A percentile compares a stretch with the other conserved stretches of the same genome.
phyloP scores from a whole-genome alignment of 208 protist genomes.

The Angomonas desouzai region DNA sequence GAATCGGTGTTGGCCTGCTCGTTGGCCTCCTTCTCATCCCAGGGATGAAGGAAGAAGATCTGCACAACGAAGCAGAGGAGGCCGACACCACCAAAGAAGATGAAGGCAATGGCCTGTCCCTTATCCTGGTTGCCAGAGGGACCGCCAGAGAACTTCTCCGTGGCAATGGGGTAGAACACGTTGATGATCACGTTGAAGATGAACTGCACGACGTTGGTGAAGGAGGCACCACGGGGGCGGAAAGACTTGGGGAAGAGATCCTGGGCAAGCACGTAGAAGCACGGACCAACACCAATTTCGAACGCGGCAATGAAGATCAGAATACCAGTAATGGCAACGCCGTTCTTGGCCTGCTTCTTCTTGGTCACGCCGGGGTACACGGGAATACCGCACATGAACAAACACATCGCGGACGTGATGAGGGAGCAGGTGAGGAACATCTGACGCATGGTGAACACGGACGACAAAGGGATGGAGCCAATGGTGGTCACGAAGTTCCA shows the following conservation, averaged over 20 bases:
- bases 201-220: constrained; percentile 69
- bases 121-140: constrained; percentile 80
- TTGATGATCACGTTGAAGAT: constrained; percentile 89
- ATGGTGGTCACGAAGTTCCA: constrained; percentile 88
- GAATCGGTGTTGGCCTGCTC: not conserved
- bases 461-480: constrained; percentile 59
- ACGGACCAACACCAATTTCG: constrained; percentile 71
- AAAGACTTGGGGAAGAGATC: constrained; percentile 81
- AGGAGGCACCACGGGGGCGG: constrained; percentile 61
- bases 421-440: constrained; percentile 60
- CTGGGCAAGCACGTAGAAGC: constrained; percentile 79
- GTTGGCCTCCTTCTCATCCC: constrained; percentile 30
- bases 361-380: constrained; percentile 69
- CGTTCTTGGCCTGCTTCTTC: constrained; percentile 40
- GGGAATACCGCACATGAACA: constrained; percentile 77
- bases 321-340: constrained; percentile 73
- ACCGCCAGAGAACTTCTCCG: constrained; percentile 74
- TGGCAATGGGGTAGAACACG: constrained; percentile 79
- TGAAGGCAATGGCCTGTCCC: constrained; percentile 83
- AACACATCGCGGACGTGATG: constrained; percentile 56
- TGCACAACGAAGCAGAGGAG: constrained; percentile 66
- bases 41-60: constrained; percentile 74
- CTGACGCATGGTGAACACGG: constrained; percentile 66
- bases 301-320: constrained; percentile 74
- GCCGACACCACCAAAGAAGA: constrained; percentile 76